Percentiles rank a stretch among this genome's conserved stretches.
Evolutionary conservation across 2,329 filamentous ascomycete species (phyloP).

Genomic region (Claviceps quebecensis): DNA sequence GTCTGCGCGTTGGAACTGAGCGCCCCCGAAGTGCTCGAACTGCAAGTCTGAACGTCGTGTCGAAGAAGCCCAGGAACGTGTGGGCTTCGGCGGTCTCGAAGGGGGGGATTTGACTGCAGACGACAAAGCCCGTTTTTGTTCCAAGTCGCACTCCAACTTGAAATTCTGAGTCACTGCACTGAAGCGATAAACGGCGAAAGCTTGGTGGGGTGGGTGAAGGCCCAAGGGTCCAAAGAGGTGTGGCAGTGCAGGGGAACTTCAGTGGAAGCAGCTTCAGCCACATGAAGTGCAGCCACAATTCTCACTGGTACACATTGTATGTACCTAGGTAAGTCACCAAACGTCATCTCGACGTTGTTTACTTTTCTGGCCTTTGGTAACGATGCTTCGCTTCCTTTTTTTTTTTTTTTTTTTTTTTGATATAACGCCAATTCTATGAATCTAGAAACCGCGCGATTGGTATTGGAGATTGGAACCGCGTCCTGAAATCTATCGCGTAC

Average conservation of each 20-base stretch:
- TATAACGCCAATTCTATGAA: background rate
- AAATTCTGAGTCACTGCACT: conserved; percentile 12
- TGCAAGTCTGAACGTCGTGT: conserved; percentile 35
- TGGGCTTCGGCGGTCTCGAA: conserved; percentile 20
- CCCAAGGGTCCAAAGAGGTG: conserved; percentile 6
- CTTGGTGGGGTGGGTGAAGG: conserved; percentile 9
- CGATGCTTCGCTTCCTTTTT: background rate
- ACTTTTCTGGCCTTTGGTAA: background rate
- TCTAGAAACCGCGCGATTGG: background rate
- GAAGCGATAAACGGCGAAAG: background rate
- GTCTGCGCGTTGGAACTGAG: conserved; percentile 35
- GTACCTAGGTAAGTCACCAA: background rate
- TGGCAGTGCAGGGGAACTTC: conserved; percentile 9
- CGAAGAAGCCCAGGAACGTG: conserved; percentile 22
- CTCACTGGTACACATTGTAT: background rate
- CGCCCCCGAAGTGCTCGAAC: conserved; percentile 44
- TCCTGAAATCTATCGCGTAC: background rate
- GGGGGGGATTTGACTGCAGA: background rate
- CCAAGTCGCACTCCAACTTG: background rate
- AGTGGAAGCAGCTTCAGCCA: conserved; percentile 6
- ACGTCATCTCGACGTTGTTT: no score
- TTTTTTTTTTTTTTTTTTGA: background rate
- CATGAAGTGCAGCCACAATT: background rate
- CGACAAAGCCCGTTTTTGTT: conserved; percentile 1
- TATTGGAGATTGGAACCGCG: background rate